A percentile compares a stretch with the other conserved stretches of the same genome.
These are phyloP conservation scores for Fomitopsis betulina DNA, from an alignment of 1,284 basidiomycete species.

Conservation along the genomic window DNA sequence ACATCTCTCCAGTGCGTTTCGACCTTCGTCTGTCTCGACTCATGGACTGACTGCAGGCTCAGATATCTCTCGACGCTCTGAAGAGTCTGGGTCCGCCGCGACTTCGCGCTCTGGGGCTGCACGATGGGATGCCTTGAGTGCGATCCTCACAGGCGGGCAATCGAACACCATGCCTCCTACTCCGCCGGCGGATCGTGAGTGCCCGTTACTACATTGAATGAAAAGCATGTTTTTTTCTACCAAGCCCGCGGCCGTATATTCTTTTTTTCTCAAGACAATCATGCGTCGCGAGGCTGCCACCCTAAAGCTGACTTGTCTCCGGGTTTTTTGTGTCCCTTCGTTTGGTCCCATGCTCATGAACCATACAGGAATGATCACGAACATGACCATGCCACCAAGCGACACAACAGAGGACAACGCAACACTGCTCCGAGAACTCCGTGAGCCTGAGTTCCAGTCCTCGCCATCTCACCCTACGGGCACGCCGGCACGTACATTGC, in stretches of 20 bases:
- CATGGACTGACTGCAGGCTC: not conserved
- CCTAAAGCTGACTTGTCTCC: too few species aligned
- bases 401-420: conserved; percentile 37
- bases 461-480: conserved; percentile 45
- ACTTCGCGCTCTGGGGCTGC: conserved; percentile 21
- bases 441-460: conserved; percentile 28
- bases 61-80: conserved; percentile 14
- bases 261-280: too few species aligned
- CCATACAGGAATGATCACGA: conserved; percentile 10
- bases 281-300: too few species aligned
- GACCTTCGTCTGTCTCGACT: too few species aligned
- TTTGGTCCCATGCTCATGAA: not conserved
- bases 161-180: conserved; percentile 12
- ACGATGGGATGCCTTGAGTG: conserved; percentile 25
- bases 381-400: conserved; percentile 25
- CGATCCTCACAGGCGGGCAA: conserved; percentile 20
- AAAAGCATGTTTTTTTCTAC: not conserved
- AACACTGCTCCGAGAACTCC: conserved; percentile 32
- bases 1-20: conserved; percentile 43
- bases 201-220: not conserved
- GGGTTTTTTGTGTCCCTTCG: not conserved
- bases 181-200: conserved; percentile 22
- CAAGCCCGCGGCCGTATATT: too few species aligned
- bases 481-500: conserved; percentile 54
- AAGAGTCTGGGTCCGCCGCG: conserved; percentile 17